A percentile compares a stretch with the other conserved stretches of the same genome.
Conservation (phyloP, 2,329 filamentous ascomycete genomes). For the Aureobasidium sp. region DNA sequence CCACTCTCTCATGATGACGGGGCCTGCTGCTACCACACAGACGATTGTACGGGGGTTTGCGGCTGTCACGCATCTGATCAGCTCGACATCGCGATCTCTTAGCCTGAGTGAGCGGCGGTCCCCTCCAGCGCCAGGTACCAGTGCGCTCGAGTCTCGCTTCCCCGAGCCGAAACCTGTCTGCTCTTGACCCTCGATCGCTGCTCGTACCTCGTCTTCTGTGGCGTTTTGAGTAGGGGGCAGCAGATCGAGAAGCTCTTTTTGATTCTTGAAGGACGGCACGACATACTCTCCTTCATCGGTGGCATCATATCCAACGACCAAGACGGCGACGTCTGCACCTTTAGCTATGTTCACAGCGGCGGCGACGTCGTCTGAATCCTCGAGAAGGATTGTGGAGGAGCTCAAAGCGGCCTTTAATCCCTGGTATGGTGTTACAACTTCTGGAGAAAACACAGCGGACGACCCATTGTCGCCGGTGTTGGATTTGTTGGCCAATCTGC, state of each 20-base stretch:
- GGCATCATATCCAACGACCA: conserved; percentile 15
- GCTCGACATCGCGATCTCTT: conserved; percentile 10
- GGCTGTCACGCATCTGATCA: conserved; percentile 14
- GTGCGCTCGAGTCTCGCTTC: background rate
- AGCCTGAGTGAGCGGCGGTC: conserved; percentile 18
- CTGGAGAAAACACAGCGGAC: conserved; percentile 14
- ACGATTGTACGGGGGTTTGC: background rate
- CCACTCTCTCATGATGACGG: background rate
- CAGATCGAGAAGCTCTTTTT: too few relatives aligned
- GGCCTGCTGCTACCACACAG: background rate
- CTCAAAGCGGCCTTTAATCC: background rate
- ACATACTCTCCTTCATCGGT: conserved; percentile 19
- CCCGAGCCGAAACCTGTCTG: too few relatives aligned
- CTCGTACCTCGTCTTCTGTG: background rate
- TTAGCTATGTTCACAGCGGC: conserved; percentile 2
- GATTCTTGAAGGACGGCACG: conserved; percentile 15
- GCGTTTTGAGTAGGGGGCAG: too few relatives aligned
- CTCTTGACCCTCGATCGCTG: background rate
- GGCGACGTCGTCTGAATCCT: conserved; percentile 15
- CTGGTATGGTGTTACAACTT: conserved; percentile 17
- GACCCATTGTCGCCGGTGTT: conserved; percentile 20
- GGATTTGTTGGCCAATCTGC: conserved; percentile 17
- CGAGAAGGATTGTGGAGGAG: background rate
- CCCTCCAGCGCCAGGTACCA: conserved; percentile 8
- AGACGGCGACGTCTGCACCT: conserved; percentile 14